phyloP scores from a whole-genome alignment of 2,329 filamentous ascomycete genomes.

The Rhytidhysteron rufulum region DNA sequence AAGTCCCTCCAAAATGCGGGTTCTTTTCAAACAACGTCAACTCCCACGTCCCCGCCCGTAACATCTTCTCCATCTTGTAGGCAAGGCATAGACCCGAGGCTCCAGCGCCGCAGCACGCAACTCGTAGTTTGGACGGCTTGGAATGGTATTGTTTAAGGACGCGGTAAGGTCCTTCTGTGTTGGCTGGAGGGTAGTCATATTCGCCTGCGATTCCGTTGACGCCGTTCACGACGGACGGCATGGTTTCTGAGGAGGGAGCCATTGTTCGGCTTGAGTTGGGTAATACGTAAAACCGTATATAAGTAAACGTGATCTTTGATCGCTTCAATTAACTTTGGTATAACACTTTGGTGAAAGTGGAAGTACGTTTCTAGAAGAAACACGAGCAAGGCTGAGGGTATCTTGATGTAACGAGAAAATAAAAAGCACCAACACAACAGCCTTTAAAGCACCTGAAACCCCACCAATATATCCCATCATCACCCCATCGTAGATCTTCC shows the following conservation, averaged over 20 bases:
- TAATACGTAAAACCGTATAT: not conserved
- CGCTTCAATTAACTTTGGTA: too few relatives aligned
- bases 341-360: too few relatives aligned
- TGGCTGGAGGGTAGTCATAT: constrained; percentile 27
- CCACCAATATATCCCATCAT: too few relatives aligned
- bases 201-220: constrained; percentile 22
- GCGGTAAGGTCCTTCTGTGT: constrained; percentile 26
- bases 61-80: constrained; percentile 32
- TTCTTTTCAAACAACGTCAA: constrained; percentile 30
- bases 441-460: too few relatives aligned
- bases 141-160: constrained; percentile 32
- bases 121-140: constrained; percentile 25
- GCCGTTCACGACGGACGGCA: constrained; percentile 23
- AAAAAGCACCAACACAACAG: constrained; percentile 2
- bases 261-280: constrained; percentile 10
- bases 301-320: too few relatives aligned
- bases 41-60: constrained; percentile 25
- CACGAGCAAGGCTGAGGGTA: too few relatives aligned
- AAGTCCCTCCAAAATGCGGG: constrained; percentile 26
- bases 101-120: constrained; percentile 26
- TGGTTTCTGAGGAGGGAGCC: constrained; percentile 22
- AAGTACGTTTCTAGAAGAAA: too few relatives aligned
- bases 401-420: not conserved
- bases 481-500: too few relatives aligned
- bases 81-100: constrained; percentile 28